Base-by-base conservation (phyloP, 192 early-diverging fungal species). In the Linnemannia schmuckeri region DNA sequence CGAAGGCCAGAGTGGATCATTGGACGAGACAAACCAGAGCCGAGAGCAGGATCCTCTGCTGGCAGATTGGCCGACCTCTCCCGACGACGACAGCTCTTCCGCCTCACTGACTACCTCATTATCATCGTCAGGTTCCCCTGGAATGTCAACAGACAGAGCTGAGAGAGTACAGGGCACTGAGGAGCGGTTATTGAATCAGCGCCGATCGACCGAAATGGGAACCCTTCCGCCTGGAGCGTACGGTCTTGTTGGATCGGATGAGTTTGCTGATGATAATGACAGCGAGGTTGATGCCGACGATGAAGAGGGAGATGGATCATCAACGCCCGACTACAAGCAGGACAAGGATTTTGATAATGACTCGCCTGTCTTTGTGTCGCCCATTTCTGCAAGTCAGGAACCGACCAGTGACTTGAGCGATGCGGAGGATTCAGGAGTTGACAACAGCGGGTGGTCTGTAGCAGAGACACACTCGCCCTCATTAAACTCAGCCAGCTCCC, bases 341-440 rank as follows among this genome's bases (percentile, higher is more conserved):
- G 83, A 80, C 30, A 57, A 42, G 4, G 49, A 18, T 24, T 52
- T 70, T 47, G 74, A 61, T 9, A 52, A 38, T n/a, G 78, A 47
- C 12, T 72, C 79, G 2, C 75, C 72, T 42, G 18, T 47, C 3
- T 4, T 69, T 7, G 55, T 68, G 9, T 54, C 75, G 3, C 40
- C 73, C 2, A 30, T 30, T 17, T 22, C 33, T 6, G 38, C 24
- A 38, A 37, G 38, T 15, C 71, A 72, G 0, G 77, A 76, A 10
- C 9, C 61, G 12, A 40, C 27, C 2, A 74, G 46, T 13, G 73
- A 81, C 17, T n/a, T 46, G n/a, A 87, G 85, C 38, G 85, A 81
- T 22, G 85, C 79, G 20, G 85, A 87, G 49, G 85, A 87, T 55
- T 87, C 85, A 55, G 85, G 80, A 24, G 80, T 87, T 5, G 85